Evolutionary conservation across 164 flowering plant genomes (phyloP).

Genomic region (Chloranthus sessilifolius): DNA sequence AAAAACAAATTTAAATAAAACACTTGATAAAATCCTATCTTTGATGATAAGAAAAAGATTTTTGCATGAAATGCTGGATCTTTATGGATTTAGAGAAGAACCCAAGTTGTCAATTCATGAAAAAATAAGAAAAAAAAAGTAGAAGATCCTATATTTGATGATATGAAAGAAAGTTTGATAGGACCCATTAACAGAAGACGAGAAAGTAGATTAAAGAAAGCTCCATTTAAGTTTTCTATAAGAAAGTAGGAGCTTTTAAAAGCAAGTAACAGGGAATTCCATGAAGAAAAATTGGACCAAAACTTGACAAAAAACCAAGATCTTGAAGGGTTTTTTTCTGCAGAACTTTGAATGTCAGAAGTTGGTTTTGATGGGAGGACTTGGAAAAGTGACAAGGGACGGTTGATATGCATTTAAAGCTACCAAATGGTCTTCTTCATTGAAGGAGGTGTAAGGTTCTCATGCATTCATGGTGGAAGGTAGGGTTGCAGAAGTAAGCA

Average conservation of each 20-base stretch:
- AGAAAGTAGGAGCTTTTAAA: not conserved
- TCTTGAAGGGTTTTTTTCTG: not conserved
- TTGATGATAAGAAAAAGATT: not conserved
- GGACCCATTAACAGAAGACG: conserved; percentile 3
- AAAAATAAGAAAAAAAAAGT: too few relatives aligned
- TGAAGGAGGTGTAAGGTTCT: too few relatives aligned
- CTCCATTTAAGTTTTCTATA: not conserved
- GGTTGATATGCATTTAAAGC: too few relatives aligned
- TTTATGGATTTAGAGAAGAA: too few relatives aligned
- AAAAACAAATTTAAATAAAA: not conserved
- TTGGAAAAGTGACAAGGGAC: not conserved
- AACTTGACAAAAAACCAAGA: not conserved
- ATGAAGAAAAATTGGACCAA: not conserved
- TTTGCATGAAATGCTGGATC: too few relatives aligned
- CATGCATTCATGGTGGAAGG: too few relatives aligned
- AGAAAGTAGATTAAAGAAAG: conserved; percentile 1
- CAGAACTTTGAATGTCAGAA: not conserved
- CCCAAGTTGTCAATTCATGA: too few relatives aligned
- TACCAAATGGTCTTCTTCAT: conserved; percentile 7
- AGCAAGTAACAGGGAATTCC: not conserved
- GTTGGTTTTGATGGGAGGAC: conserved; percentile 5
- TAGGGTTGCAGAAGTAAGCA: too few relatives aligned
- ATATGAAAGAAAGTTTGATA: not conserved
- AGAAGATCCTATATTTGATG: not conserved
- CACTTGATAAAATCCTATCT: not conserved